Percentiles rank a stretch among this genome's conserved stretches.
Conservation (phyloP, 805 yeast genomes). For the Saccharomycopsis fibuligera region DNA sequence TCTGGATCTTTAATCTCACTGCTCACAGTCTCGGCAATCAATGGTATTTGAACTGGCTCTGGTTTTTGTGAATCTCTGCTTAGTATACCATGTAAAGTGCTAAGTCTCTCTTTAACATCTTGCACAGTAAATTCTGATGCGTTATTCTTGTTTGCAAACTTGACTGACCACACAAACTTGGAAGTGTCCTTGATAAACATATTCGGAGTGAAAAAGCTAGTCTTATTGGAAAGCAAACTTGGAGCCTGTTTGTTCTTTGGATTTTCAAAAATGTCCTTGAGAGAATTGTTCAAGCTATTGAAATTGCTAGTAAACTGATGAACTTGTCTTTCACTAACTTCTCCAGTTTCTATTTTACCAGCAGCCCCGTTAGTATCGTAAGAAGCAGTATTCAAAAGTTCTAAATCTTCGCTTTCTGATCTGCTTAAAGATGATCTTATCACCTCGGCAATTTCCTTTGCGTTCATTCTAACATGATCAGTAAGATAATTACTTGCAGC, state of each 20-base stretch:
- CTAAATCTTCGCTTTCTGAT: conserved; percentile 18
- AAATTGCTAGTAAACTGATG: conserved; percentile 12
- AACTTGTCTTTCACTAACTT: conserved; percentile 14
- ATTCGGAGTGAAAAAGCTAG: conserved; percentile 1
- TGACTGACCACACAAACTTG: conserved; percentile 2
- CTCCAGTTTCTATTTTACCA: conserved; percentile 7
- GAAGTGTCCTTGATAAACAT: conserved; percentile 6
- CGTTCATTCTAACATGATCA: conserved; percentile 51
- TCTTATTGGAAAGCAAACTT: not conserved
- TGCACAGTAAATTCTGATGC: not conserved
- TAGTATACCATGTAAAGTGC: not conserved
- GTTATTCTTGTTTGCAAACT: not conserved
- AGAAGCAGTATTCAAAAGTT: conserved; percentile 7
- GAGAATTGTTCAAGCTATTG: not conserved
- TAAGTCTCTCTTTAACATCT: conserved; percentile 1
- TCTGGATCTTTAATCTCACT: not conserved
- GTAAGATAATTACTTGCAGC: conserved; percentile 40
- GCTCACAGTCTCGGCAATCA: not conserved
- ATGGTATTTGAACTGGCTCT: conserved; percentile 8
- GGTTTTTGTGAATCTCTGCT: conserved; percentile 4
- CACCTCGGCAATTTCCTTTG: conserved; percentile 52
- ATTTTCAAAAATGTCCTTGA: not conserved
- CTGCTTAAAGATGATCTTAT: conserved; percentile 37
- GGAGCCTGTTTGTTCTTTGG: not conserved
- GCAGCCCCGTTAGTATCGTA: conserved; percentile 11